These are phyloP conservation scores for Orbilia brochopaga DNA, from an alignment of 2,329 filamentous ascomycete species.

Conservation along the genomic window DNA sequence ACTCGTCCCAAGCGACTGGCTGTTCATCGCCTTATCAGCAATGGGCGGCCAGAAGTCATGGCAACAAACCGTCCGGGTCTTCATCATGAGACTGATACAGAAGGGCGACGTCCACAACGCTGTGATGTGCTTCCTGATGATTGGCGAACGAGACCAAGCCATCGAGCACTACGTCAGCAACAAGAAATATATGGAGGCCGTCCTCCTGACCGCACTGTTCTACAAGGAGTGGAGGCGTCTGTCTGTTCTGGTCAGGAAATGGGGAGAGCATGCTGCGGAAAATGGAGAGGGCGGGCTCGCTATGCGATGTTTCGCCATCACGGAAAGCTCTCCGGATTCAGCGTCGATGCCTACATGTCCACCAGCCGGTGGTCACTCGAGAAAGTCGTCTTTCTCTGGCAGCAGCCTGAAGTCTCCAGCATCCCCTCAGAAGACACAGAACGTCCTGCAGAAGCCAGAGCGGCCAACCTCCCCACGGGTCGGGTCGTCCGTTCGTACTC, in stretches of 20 bases:
- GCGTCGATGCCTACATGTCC: conserved; percentile 13
- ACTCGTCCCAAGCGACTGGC: conserved; percentile 96
- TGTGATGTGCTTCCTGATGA: conserved; percentile 87
- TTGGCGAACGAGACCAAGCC: conserved; percentile 91
- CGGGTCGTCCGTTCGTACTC: conserved; percentile 40
- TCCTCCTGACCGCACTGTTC: conserved; percentile 82
- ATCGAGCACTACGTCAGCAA: conserved; percentile 96
- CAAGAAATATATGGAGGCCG: conserved; percentile 87
- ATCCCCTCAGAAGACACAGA: conserved; percentile 33
- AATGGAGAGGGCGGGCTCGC: conserved; percentile 88
- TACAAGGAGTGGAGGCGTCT: conserved; percentile 94
- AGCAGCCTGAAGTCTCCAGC: conserved; percentile 43
- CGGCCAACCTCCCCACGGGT: conserved; percentile 44
- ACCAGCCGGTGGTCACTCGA: conserved; percentile 38
- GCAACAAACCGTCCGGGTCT: conserved; percentile 87
- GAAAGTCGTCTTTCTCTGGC: conserved; percentile 43
- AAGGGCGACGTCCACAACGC: conserved; percentile 90
- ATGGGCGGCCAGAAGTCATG: conserved; percentile 80
- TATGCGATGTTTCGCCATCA: conserved; percentile 49
- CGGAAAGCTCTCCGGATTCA: conserved; percentile 41
- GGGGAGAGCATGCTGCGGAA: conserved; percentile 89
- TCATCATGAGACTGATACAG: conserved; percentile 87
- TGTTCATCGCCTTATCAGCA: conserved; percentile 87
- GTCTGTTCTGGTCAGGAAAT: conserved; percentile 84
- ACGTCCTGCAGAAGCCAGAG: conserved; percentile 38